phyloP scores from a whole-genome alignment of 768 basidiomycete species.

The Kwoniella dejecticola region DNA sequence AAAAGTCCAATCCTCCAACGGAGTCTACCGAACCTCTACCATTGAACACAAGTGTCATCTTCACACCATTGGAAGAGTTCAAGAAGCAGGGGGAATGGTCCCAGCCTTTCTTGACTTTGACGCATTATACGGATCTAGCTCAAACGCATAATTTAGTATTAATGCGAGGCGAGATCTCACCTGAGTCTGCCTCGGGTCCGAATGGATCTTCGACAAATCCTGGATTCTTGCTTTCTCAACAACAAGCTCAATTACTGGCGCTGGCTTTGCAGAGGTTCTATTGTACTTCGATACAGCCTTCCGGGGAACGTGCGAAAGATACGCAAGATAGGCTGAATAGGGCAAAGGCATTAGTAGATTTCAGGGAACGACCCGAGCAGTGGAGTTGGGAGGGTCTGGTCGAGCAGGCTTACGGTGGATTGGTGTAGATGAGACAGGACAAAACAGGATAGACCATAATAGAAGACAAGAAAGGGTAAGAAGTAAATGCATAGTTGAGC shows the following conservation, averaged over 20 bases:
- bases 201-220: constrained; percentile 28
- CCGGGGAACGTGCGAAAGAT: constrained; percentile 56
- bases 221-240: constrained; percentile 63
- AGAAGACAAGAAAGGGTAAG: not conserved
- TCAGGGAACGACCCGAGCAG: constrained; percentile 74
- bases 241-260: constrained; percentile 80
- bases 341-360: constrained; percentile 64
- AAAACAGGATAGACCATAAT: not conserved
- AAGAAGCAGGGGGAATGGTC: constrained; percentile 80
- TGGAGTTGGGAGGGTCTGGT: constrained; percentile 84
- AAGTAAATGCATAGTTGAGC: not conserved
- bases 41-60: constrained; percentile 72
- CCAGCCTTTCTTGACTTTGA: constrained; percentile 85
- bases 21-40: constrained; percentile 56
- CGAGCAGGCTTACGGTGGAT: constrained; percentile 57
- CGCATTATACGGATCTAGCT: constrained; percentile 86
- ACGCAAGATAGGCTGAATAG: constrained; percentile 55
- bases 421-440: constrained; percentile 41
- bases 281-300: constrained; percentile 38
- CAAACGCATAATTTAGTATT: constrained; percentile 78
- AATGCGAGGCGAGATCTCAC: constrained; percentile 87
- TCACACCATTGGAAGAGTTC: constrained; percentile 92
- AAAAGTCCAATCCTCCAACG: constrained; percentile 60
- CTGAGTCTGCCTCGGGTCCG: constrained; percentile 52
- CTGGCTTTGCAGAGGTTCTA: constrained; percentile 85